Percentiles rank a stretch among this genome's conserved stretches.
phyloP scores from a whole-genome alignment of 2,329 filamentous ascomycete species.

The Verticillium klebahnii region DNA sequence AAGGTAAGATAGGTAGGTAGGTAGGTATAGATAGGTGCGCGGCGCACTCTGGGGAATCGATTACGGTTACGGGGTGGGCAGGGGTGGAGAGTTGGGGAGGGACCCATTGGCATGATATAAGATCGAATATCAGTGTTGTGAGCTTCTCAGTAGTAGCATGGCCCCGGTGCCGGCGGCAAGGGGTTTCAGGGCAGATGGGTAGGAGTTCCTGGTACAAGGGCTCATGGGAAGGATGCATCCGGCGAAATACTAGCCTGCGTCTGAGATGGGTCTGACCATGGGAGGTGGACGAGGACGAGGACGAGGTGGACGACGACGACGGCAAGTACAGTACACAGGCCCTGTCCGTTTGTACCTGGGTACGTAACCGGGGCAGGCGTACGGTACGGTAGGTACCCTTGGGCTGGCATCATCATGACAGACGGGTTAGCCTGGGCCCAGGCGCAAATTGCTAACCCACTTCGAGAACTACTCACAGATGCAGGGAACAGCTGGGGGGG shows the following conservation, averaged over 20 bases:
- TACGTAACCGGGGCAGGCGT: neutral
- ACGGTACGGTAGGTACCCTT: neutral
- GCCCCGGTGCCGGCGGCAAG: slow-evolving; percentile 1
- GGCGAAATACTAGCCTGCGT: neutral
- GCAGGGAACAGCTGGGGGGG: slow-evolving; percentile 1
- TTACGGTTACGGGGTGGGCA: neutral
- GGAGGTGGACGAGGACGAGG: neutral
- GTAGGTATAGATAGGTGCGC: neutral
- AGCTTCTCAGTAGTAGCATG: neutral
- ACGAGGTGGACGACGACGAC: neutral
- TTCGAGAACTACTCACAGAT: neutral
- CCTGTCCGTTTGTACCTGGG: neutral
- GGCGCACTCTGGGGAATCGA: neutral
- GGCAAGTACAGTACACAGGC: neutral
- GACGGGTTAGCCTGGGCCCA: neutral
- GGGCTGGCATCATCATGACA: slow-evolving; percentile 2
- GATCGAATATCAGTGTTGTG: neutral
- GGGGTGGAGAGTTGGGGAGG: neutral
- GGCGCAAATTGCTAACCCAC: slow-evolving; percentile 1
- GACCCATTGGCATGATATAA: slow-evolving; percentile 1
- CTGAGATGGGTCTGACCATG: neutral
- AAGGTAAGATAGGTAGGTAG: neutral
- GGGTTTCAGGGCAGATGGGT: neutral
- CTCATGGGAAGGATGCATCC: neutral
- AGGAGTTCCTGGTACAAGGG: neutral